phyloP scores from a whole-genome alignment of 257 asterid species.

The Nicotiana benthamiana region DNA sequence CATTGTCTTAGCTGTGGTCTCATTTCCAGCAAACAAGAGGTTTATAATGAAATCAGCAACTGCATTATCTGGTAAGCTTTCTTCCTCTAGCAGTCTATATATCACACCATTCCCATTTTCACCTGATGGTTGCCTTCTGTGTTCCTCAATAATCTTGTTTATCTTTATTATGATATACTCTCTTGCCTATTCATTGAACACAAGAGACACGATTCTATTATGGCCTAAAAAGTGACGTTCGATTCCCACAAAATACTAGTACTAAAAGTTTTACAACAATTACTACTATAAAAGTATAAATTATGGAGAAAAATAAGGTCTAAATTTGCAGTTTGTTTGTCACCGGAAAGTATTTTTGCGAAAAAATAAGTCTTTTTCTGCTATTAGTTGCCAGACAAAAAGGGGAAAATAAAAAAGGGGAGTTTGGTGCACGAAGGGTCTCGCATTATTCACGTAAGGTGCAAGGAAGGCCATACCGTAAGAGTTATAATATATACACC shows the following conservation, averaged over 20 bases:
- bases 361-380: too few species aligned
- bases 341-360: too few species aligned
- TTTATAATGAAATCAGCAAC: conserved; percentile 81
- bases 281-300: too few species aligned
- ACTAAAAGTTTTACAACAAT: neutral
- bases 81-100: conserved; percentile 66
- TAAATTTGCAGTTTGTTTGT: neutral
- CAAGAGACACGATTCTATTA: neutral
- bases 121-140: conserved; percentile 31
- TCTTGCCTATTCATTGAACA: conserved; percentile 46
- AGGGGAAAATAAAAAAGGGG: too few species aligned
- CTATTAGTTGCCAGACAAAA: too few species aligned
- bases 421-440: too few species aligned
- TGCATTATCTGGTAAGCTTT: conserved; percentile 70
- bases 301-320: neutral
- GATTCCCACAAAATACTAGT: neutral
- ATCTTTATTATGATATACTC: conserved; percentile 64
- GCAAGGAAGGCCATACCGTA: too few species aligned
- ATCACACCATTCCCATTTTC: conserved; percentile 51
- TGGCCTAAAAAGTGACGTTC: neutral
- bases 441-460: too few species aligned
- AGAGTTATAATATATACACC: too few species aligned
- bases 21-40: conserved; percentile 92
- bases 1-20: conserved; percentile 91
- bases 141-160: conserved; percentile 44